Evolutionary conservation across 768 basidiomycete genomes (phyloP).

Genomic region (Boletus barrowsii): DNA sequence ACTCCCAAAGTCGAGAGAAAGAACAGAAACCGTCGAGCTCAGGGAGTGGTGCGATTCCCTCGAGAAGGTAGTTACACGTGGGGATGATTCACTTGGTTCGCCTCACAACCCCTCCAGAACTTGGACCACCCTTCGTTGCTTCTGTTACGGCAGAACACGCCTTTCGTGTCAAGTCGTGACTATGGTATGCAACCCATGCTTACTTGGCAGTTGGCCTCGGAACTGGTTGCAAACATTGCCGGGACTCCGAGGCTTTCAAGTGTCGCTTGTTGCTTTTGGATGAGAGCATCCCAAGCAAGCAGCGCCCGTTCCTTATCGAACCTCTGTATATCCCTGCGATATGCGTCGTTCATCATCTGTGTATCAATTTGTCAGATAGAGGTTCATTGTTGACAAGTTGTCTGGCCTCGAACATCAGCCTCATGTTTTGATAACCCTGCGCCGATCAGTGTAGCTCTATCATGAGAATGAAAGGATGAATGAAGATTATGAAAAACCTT

Average conservation of each 20-base stretch:
- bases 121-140: slow-evolving; percentile 67
- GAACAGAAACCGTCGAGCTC: background rate
- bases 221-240: slow-evolving; percentile 61
- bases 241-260: slow-evolving; percentile 64
- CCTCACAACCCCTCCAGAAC: slow-evolving; percentile 55
- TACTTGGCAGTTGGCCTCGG: slow-evolving; percentile 55
- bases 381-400: background rate
- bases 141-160: slow-evolving; percentile 37
- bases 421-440: slow-evolving; percentile 66
- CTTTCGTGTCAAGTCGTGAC: background rate
- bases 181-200: slow-evolving; percentile 12
- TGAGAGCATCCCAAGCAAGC: slow-evolving; percentile 74
- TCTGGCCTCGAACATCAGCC: slow-evolving; percentile 31
- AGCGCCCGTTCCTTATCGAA: slow-evolving; percentile 72
- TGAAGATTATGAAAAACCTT: background rate
- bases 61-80: slow-evolving; percentile 3
- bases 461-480: slow-evolving; percentile 3
- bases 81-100: background rate
- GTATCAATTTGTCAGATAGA: slow-evolving; percentile 14
- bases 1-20: background rate
- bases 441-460: slow-evolving; percentile 67
- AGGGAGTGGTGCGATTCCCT: background rate
- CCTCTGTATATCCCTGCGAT: slow-evolving; percentile 59
- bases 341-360: slow-evolving; percentile 64
- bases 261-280: slow-evolving; percentile 63